These are phyloP conservation scores for Zelopaecilomyces penicillatus DNA, from an alignment of 2,329 filamentous ascomycete genomes.

Conservation along the genomic window DNA sequence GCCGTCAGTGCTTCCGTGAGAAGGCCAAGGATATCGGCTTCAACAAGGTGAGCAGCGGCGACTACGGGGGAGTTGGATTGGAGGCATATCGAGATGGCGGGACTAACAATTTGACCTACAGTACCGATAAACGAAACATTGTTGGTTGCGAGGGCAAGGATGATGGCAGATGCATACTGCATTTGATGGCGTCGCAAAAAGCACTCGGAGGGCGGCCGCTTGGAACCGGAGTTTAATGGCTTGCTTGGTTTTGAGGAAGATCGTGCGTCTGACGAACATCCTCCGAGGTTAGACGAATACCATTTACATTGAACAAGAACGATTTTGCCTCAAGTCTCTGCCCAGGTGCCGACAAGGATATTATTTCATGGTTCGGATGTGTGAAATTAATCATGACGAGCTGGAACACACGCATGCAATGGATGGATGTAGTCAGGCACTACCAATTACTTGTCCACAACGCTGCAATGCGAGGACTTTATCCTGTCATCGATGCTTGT, in stretches of 20 bases:
- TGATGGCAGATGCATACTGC: conserved; percentile 15
- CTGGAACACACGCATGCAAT: too few relatives aligned
- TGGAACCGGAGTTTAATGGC: conserved; percentile 38
- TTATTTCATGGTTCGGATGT: too few relatives aligned
- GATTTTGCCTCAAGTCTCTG: too few relatives aligned
- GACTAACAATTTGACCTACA: conserved; percentile 11
- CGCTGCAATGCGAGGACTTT: too few relatives aligned
- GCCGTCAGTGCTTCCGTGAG: conserved; percentile 73
- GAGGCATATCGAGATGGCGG: neutral
- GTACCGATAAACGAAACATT: conserved; percentile 29
- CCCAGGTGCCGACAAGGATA: too few relatives aligned
- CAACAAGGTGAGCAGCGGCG: conserved; percentile 49
- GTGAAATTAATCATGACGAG: too few relatives aligned
- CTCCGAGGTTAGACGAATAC: conserved; percentile 36
- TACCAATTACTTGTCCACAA: too few relatives aligned
- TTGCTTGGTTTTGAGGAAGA: conserved; percentile 36
- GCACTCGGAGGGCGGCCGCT: conserved; percentile 35
- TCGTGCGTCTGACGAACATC: conserved; percentile 34
- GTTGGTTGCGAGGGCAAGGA: conserved; percentile 11
- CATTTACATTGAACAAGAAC: conserved; percentile 28
- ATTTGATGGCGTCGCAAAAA: conserved; percentile 25
- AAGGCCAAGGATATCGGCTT: conserved; percentile 66
- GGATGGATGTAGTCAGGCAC: too few relatives aligned
- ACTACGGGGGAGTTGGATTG: neutral
- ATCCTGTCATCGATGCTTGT: too few relatives aligned